Conservation (phyloP, 176 grass and related monocot genomes). For the Ampelocalamus luodianensis region DNA sequence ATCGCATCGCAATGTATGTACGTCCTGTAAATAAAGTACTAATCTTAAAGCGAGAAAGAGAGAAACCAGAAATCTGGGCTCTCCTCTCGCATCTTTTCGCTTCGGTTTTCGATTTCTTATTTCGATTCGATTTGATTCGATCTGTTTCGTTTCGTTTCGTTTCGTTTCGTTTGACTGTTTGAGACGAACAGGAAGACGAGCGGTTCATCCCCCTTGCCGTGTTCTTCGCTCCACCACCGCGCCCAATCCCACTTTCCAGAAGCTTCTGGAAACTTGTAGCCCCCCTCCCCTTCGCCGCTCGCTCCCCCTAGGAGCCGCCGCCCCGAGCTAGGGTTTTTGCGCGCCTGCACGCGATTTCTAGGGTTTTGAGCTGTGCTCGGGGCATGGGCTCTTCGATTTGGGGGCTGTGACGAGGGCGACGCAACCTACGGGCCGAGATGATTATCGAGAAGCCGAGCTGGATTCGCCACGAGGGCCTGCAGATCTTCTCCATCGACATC, state of each 20-base stretch:
- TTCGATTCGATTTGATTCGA: constrained; percentile 21
- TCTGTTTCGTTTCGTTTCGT: constrained; percentile 44
- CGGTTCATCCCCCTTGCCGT: constrained; percentile 42
- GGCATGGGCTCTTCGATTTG: constrained; percentile 34
- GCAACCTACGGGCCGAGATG: constrained; percentile 45
- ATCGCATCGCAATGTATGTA: no score
- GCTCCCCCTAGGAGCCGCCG: no score
- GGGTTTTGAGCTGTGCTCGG: constrained; percentile 39
- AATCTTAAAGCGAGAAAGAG: background rate
- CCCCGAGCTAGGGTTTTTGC: constrained; percentile 46
- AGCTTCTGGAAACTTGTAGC: background rate
- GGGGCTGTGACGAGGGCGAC: background rate
- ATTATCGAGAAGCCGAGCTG: constrained; percentile 90
- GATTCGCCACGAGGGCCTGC: constrained; percentile 90
- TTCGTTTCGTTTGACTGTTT: background rate
- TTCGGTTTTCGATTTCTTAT: background rate
- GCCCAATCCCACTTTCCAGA: constrained; percentile 4
- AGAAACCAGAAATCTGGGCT: background rate
- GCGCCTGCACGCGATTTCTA: constrained; percentile 35
- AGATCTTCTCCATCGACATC: constrained; percentile 99
- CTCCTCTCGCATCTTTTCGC: background rate
- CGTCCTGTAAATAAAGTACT: background rate
- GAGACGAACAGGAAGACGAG: constrained; percentile 26
- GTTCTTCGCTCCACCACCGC: constrained; percentile 51
- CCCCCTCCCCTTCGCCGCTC: background rate